phyloP scores from a whole-genome alignment of 176 grass and related monocot genomes.

The Hordeum marinum region DNA sequence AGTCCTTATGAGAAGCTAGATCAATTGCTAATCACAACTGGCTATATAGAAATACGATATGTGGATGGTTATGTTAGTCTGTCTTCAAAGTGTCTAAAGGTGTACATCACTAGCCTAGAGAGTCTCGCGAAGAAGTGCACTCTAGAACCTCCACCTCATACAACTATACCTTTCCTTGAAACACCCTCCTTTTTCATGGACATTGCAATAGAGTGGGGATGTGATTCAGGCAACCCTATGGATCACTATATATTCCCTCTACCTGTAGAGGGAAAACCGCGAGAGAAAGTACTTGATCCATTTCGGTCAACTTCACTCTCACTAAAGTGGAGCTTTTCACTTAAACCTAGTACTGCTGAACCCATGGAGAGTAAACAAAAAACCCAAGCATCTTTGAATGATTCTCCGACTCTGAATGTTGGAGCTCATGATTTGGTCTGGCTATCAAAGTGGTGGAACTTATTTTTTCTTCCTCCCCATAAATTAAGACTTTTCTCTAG shows the following conservation, averaged over 20 bases:
- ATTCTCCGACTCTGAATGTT: conserved; percentile 64
- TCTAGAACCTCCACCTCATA: conserved; percentile 61
- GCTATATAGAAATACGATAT: conserved; percentile 80
- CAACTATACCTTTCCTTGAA: conserved; percentile 64
- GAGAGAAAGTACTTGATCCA: conserved; percentile 76
- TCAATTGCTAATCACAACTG: conserved; percentile 60
- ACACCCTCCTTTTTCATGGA: conserved; percentile 73
- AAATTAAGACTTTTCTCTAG: conserved; percentile 94
- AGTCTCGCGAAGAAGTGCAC: conserved; percentile 66
- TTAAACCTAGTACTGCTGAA: conserved; percentile 48
- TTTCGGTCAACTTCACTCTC: conserved; percentile 94
- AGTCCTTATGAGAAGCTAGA: conserved; percentile 80
- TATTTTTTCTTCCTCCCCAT: conserved; percentile 89
- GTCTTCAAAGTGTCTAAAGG: conserved; percentile 53
- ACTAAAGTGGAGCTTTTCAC: conserved; percentile 90
- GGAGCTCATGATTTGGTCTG: conserved; percentile 83
- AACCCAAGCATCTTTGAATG: conserved; percentile 22
- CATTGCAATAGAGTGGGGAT: conserved; percentile 89
- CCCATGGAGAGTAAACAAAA: conserved; percentile 34
- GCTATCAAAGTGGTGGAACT: conserved; percentile 75
- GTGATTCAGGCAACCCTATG: conserved; percentile 83
- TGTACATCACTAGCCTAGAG: conserved; percentile 66
- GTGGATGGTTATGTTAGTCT: conserved; percentile 81
- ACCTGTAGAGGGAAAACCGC: conserved; percentile 73
- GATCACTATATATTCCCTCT: conserved; percentile 91